Evolutionary conservation across 768 basidiomycete species (phyloP), one percentile per base, ranked within the genome.

Genomic region (Tricholoma hemisulphureum): DNA sequence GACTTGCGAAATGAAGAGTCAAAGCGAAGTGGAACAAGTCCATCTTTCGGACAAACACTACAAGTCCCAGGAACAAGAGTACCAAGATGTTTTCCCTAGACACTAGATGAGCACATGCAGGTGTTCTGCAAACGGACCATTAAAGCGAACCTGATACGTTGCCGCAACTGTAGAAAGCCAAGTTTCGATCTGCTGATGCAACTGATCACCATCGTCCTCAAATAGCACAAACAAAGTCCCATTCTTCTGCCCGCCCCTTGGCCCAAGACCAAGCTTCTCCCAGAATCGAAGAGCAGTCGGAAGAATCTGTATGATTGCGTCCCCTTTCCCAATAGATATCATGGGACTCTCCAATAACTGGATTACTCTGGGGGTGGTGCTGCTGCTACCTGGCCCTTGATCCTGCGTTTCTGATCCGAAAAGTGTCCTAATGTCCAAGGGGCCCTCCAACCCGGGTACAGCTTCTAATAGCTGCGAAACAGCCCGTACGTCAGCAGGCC

Each of bases 211-310:
- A 9, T 78, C 77, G 20, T 84, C 83, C 63, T 93, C 89, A 54
- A 84, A 88, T 48, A 93, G 72, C 1, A 86, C 83, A 68, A 86
- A 91, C 1, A 82, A 83, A 1, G 77, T 80, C 4, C 89, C 77
- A 62, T 93, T 79, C 71, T 94, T 93, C 57, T 73, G 75, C 6
- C 93, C 93, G 32, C 80, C 80, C 48, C 81, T 78, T 0, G 93
- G 93, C 14, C 78, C 77, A 43, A 95, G 67, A 0, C 89, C 91
- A 11, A 93, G 78, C 68, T 92, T 94, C 63, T 90, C 87, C 92
- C 93, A 94, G 69, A 93, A 94, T 2, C 86, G 80, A 21, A 94
- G 66, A 0, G 91, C 87, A 4, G 89, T 71, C 2, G 91, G 86
- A 13, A 83, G 69, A 16, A 91, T 69, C 39, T 91, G 84, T n/a